Evolutionary conservation across 352 stramenopile genomes (phyloP).

Genomic region (Pythium biforme): DNA sequence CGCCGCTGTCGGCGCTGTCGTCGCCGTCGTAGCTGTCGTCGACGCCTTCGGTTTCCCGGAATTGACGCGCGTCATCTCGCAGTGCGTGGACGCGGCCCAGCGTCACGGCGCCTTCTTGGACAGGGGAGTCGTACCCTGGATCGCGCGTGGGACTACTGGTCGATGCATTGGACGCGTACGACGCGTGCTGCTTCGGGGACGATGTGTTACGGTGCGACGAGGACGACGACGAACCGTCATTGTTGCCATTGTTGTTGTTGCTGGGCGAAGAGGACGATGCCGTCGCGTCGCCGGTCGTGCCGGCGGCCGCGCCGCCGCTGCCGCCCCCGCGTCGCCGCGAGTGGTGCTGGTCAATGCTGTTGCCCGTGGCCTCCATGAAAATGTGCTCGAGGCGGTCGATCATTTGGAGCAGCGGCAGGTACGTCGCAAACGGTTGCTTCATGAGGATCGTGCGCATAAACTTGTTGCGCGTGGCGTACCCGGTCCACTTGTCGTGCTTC

Average conservation of each 20-base stretch:
- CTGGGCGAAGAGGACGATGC: not conserved
- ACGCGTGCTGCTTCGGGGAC: not conserved
- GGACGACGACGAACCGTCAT: not conserved
- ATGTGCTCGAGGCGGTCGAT: slow-evolving; percentile 86
- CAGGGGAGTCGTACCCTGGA: slow-evolving; percentile 26
- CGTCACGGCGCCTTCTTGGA: slow-evolving; percentile 58
- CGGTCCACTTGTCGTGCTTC: slow-evolving; percentile 91
- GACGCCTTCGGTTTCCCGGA: slow-evolving; percentile 66
- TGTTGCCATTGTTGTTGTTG: slow-evolving; percentile 2
- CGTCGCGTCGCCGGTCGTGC: not conserved
- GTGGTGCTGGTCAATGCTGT: slow-evolving; percentile 84
- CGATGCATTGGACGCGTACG: not conserved
- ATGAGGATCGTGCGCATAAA: slow-evolving; percentile 90
- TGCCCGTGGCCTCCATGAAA: slow-evolving; percentile 86
- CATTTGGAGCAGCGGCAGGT: slow-evolving; percentile 81
- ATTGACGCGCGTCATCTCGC: slow-evolving; percentile 67
- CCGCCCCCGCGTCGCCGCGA: slow-evolving; percentile 42
- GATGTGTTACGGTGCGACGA: slow-evolving; percentile 2
- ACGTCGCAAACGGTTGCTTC: slow-evolving; percentile 87
- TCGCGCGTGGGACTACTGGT: slow-evolving; percentile 17
- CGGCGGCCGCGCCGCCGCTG: not conserved
- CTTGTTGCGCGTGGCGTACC: slow-evolving; percentile 88
- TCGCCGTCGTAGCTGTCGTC: slow-evolving; percentile 49
- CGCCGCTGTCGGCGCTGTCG: slow-evolving; percentile 35
- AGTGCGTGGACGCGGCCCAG: slow-evolving; percentile 74